phyloP scores from a whole-genome alignment of 352 stramenopile species.

The Bremia lactucae region DNA sequence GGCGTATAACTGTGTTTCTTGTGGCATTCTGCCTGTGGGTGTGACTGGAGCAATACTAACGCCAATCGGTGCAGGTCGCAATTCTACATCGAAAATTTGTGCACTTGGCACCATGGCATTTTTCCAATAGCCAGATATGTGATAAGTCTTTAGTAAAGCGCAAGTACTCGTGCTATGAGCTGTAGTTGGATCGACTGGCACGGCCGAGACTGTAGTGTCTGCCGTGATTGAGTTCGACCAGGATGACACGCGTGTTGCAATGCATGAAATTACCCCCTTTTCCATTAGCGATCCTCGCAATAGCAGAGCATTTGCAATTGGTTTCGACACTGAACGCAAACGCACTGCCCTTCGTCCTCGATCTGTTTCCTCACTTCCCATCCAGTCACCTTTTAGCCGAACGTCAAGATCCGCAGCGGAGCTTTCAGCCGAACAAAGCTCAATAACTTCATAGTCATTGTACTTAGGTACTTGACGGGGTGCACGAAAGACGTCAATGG shows the following conservation, averaged over 20 bases:
- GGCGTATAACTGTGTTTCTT: conserved; percentile 23
- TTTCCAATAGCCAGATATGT: conserved; percentile 67
- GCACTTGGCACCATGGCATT: conserved; percentile 49
- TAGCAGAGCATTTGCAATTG: conserved; percentile 35
- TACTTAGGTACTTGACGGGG: conserved; percentile 79
- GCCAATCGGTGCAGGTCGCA: conserved; percentile 27
- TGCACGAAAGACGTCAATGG: conserved; percentile 77
- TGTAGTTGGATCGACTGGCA: conserved; percentile 3
- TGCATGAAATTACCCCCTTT: conserved; percentile 54
- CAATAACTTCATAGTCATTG: conserved; percentile 84
- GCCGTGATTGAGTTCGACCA: conserved; percentile 32
- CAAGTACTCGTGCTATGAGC: not conserved
- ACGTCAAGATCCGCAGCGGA: conserved; percentile 6
- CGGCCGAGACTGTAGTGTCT: conserved; percentile 8
- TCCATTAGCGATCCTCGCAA: conserved; percentile 60
- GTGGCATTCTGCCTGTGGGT: conserved; percentile 10
- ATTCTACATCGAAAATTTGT: conserved; percentile 69
- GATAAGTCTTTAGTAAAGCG: conserved; percentile 24
- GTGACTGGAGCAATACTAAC: conserved; percentile 7
- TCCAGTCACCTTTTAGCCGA: conserved; percentile 59
- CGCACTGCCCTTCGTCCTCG: conserved; percentile 48
- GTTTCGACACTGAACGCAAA: conserved; percentile 49
- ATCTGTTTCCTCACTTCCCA: conserved; percentile 63
- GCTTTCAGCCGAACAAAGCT: conserved; percentile 31
- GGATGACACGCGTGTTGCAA: conserved; percentile 34